Percentiles rank a stretch among this genome's conserved stretches.
Conservation (phyloP, 2,329 filamentous ascomycete species). For the Aspergillus pseudoviridinutans region DNA sequence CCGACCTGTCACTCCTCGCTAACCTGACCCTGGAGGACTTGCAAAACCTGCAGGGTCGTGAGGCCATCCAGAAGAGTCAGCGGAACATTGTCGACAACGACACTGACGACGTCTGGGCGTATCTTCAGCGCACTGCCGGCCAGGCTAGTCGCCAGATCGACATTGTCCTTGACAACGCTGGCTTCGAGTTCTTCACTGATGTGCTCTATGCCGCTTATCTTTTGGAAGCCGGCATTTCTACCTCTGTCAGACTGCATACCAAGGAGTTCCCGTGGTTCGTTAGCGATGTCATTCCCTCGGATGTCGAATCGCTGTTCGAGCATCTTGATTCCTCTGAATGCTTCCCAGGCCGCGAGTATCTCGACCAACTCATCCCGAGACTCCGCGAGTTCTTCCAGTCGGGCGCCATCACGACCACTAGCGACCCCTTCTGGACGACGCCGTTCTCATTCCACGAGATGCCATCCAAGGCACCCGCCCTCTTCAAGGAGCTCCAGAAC, state of each 20-base stretch:
- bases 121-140: too few relatives aligned
- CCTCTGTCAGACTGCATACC: constrained; percentile 14
- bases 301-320: constrained; percentile 13
- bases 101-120: too few relatives aligned
- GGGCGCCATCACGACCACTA: constrained; percentile 7
- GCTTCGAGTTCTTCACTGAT: constrained; percentile 19
- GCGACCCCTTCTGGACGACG: constrained; percentile 18
- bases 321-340: constrained; percentile 10
- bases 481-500: constrained; percentile 16
- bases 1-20: constrained; percentile 27
- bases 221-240: constrained; percentile 9
- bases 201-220: constrained; percentile 16
- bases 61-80: constrained; percentile 10
- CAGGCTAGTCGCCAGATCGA: constrained; percentile 2
- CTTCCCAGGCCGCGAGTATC: constrained; percentile 5
- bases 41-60: constrained; percentile 16
- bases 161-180: constrained; percentile 20
- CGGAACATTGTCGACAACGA: constrained; percentile 10
- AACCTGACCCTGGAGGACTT: constrained; percentile 24
- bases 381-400: constrained; percentile 8
- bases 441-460: constrained; percentile 12
- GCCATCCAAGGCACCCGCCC: constrained; percentile 6
- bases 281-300: constrained; percentile 13
- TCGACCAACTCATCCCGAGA: constrained; percentile 7
- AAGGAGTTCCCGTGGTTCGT: constrained; percentile 22